Conservation (phyloP, 805 yeast genomes). For the Priceomyces fermenticarens region DNA sequence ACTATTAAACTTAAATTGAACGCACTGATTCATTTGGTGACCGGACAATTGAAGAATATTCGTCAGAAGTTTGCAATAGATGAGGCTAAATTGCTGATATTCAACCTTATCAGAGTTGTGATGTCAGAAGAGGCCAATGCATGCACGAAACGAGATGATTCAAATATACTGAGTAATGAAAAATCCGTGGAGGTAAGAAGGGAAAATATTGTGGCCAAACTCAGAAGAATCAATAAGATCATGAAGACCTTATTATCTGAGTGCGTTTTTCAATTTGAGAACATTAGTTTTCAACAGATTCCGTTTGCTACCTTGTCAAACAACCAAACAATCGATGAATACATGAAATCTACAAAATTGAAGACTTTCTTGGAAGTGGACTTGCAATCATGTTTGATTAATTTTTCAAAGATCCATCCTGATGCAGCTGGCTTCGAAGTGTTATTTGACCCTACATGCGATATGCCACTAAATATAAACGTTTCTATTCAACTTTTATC, state of each 20-base stretch:
- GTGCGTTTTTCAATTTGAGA: conserved; percentile 25
- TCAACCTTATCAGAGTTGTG: conserved; percentile 17
- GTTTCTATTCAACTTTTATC: conserved; percentile 30
- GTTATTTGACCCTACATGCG: conserved; percentile 27
- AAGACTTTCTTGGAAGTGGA: conserved; percentile 20
- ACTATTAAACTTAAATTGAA: conserved; percentile 13
- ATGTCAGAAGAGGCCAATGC: conserved; percentile 1
- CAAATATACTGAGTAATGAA: background rate
- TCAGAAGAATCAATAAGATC: conserved; percentile 14
- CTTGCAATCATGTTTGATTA: conserved; percentile 24
- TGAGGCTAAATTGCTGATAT: conserved; percentile 20
- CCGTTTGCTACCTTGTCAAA: conserved; percentile 27
- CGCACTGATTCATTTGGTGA: conserved; percentile 11
- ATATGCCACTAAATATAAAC: conserved; percentile 33
- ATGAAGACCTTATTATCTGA: conserved; percentile 22
- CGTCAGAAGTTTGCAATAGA: conserved; percentile 17
- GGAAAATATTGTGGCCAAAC: conserved; percentile 5
- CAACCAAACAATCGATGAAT: conserved; percentile 18
- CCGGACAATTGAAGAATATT: conserved; percentile 18
- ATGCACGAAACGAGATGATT: background rate
- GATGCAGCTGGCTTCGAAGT: conserved; percentile 39
- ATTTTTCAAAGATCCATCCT: conserved; percentile 16
- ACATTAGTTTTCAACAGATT: conserved; percentile 21
- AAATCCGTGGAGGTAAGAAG: no score
- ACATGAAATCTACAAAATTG: conserved; percentile 17